Percentiles rank a stretch among this genome's conserved stretches.
These are phyloP conservation scores for Eucalyptus viminalis DNA, from an alignment of 345 rosid genomes.

Conservation along the genomic window DNA sequence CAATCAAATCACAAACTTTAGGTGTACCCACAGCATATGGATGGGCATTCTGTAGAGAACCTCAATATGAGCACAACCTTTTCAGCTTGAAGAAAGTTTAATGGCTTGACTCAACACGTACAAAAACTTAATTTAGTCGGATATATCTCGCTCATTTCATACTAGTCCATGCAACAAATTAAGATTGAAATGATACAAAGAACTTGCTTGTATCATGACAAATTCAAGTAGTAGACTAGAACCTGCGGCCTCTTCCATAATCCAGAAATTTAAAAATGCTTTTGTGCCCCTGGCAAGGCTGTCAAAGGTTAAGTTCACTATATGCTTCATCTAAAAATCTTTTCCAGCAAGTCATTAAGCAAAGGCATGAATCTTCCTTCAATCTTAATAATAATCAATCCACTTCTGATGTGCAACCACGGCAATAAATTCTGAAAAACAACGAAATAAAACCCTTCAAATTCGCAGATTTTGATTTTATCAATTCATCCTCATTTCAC, in stretches of 20 bases:
- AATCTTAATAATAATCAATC: neutral
- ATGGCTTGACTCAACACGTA: accelerated
- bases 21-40: neutral
- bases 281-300: neutral
- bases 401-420: neutral
- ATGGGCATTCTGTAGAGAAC: neutral
- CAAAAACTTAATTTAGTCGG: neutral
- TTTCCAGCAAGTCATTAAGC: neutral
- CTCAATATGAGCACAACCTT: neutral
- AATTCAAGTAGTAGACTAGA: neutral
- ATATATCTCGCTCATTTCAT: neutral
- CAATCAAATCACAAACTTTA: neutral
- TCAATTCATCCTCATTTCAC: neutral
- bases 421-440: neutral
- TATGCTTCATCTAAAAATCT: neutral
- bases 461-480: neutral
- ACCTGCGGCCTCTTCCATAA: neutral
- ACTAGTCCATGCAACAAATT: neutral
- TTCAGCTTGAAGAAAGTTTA: neutral
- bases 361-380: neutral
- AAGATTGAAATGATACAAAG: neutral
- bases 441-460: neutral
- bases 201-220: neutral
- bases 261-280: neutral
- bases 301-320: neutral